Conservation (phyloP, 768 basidiomycete genomes). For the Lactarius quietus region DNA sequence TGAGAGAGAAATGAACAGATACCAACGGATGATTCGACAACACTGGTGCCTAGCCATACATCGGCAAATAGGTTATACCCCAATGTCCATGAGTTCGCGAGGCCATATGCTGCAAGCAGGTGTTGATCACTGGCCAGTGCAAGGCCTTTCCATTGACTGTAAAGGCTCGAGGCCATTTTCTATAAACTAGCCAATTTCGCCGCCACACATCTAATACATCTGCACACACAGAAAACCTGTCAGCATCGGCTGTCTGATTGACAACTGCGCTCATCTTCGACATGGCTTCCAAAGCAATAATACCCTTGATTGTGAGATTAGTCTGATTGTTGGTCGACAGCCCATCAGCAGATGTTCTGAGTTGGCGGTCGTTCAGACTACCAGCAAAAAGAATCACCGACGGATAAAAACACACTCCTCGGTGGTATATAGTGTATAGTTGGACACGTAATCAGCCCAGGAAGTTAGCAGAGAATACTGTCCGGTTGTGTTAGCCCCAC, state of each 20-base stretch:
- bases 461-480: conserved; percentile 31
- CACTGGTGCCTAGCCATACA: conserved; percentile 48
- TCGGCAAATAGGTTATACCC: conserved; percentile 63
- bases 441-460: conserved; percentile 34
- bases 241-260: conserved; percentile 23
- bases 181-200: conserved; percentile 1
- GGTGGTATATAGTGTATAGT: conserved; percentile 46
- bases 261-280: conserved; percentile 43
- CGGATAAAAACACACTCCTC: conserved; percentile 49
- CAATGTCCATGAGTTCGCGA: conserved; percentile 46
- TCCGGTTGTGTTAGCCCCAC: not conserved
- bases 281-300: conserved; percentile 64
- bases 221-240: conserved; percentile 30
- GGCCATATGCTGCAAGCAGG: conserved; percentile 6
- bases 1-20: not conserved
- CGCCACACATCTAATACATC: not conserved
- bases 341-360: conserved; percentile 21
- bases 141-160: conserved; percentile 17
- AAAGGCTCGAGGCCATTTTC: not conserved
- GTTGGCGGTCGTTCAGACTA: not conserved
- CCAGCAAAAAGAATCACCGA: conserved; percentile 36
- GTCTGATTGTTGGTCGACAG: conserved; percentile 51
- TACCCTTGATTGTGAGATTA: conserved; percentile 68
- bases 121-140: conserved; percentile 12
- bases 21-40: conserved; percentile 38